Conservation (phyloP, 139 green algal genomes). For the Spirogloea muscicola region DNA sequence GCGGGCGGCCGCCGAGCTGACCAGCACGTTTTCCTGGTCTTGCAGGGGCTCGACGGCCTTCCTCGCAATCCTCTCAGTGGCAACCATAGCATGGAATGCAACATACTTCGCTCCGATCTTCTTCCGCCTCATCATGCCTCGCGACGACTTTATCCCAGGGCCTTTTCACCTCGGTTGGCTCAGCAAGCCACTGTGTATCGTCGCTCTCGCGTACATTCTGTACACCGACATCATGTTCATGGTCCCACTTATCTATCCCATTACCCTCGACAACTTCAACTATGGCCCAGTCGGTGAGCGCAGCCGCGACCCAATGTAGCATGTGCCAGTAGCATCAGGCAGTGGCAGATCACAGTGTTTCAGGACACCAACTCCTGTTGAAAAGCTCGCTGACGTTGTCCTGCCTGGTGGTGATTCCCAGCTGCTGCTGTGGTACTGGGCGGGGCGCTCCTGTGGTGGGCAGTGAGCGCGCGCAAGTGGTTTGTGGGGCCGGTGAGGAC, state of each 20-base stretch:
- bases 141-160: constrained; percentile 5
- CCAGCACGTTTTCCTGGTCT: no score
- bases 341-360: no score
- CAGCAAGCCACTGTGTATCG: not conserved
- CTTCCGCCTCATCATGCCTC: constrained; percentile 4
- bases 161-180: constrained; percentile 10
- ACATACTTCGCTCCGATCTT: constrained; percentile 12
- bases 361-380: no score
- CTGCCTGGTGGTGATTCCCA: no score
- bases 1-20: no score
- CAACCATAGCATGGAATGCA: constrained; percentile 4
- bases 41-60: not conserved
- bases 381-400: no score
- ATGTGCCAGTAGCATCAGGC: no score
- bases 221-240: constrained; percentile 28
- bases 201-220: constrained; percentile 18
- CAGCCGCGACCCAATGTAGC: not conserved
- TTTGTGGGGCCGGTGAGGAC: no score
- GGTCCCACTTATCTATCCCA: constrained; percentile 7
- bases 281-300: constrained; percentile 9
- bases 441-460: no score
- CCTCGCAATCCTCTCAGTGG: not conserved
- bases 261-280: constrained; percentile 28
- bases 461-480: no score
- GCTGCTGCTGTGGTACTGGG: no score